Evolutionary conservation across 2,329 filamentous ascomycete species (phyloP).

Genomic region (Endoconidiophora polonica): DNA sequence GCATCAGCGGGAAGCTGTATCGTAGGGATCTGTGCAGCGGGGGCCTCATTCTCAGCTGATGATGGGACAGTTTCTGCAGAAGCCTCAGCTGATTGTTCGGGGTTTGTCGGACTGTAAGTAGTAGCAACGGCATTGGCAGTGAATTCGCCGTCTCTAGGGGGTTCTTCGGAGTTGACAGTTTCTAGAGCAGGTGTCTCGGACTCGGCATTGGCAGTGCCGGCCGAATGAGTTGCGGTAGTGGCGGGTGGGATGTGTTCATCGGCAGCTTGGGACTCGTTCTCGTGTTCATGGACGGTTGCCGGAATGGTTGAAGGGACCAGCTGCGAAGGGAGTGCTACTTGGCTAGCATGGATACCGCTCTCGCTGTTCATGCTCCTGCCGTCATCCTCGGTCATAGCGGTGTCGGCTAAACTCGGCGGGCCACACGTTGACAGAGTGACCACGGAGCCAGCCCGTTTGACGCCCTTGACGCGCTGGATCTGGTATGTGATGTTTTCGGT

Average conservation of each 20-base stretch:
- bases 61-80: neutral
- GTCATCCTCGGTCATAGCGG: slow-evolving; percentile 72
- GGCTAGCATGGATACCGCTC: slow-evolving; percentile 69
- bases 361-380: slow-evolving; percentile 64
- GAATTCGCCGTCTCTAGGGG: neutral
- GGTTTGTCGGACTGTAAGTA: no score
- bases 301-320: slow-evolving; percentile 24
- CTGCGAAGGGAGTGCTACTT: slow-evolving; percentile 40
- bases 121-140: neutral
- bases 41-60: slow-evolving; percentile 13
- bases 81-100: neutral
- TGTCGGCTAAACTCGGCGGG: slow-evolving; percentile 43
- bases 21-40: slow-evolving; percentile 4
- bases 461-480: slow-evolving; percentile 75
- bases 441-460: slow-evolving; percentile 42
- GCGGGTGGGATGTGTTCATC: neutral
- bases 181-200: neutral
- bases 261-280: slow-evolving; percentile 14
- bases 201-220: neutral
- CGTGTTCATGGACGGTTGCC: slow-evolving; percentile 17
- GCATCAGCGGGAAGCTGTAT: neutral
- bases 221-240: neutral
- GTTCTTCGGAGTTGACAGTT: neutral
- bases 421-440: slow-evolving; percentile 37
- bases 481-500: slow-evolving; percentile 88